These are phyloP conservation scores for Podospora australis DNA, from an alignment of 495 filamentous ascomycete genomes.

Conservation along the genomic window DNA sequence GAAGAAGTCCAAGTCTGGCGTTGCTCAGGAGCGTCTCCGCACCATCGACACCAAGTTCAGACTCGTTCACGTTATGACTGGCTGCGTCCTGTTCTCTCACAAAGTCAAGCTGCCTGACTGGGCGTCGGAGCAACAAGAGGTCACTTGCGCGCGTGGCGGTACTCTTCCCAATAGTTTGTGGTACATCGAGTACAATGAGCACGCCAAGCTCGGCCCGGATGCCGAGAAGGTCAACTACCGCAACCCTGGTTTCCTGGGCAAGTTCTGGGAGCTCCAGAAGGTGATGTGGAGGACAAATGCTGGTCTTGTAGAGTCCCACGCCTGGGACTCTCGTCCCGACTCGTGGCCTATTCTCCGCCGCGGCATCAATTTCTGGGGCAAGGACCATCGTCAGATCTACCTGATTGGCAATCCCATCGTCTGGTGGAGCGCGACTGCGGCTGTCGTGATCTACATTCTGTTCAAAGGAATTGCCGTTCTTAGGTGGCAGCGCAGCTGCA, in stretches of 20 bases:
- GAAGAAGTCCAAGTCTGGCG: constrained; percentile 71
- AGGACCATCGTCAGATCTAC: constrained; percentile 89
- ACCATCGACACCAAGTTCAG: constrained; percentile 97
- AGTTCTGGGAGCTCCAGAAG: constrained; percentile 98
- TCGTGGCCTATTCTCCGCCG: constrained; percentile 91
- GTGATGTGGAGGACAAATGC: constrained; percentile 99
- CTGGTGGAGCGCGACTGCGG: constrained; percentile 87
- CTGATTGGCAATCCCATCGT: constrained; percentile 92
- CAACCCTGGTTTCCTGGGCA: constrained; percentile 92
- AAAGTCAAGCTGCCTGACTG: constrained; percentile 97
- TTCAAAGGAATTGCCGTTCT: constrained; percentile 87
- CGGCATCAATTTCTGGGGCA: constrained; percentile 99
- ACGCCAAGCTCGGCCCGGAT: constrained; percentile 63
- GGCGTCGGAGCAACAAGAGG: constrained; percentile 96
- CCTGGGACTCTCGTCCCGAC: constrained; percentile 92
- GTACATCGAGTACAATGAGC: constrained; percentile 88
- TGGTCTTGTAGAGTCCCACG: constrained; percentile 90
- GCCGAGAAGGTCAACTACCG: constrained; percentile 93
- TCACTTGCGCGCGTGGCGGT: constrained; percentile 89
- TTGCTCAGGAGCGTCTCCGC: constrained; percentile 76
- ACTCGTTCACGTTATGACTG: constrained; percentile 92
- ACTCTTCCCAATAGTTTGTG: constrained; percentile 94
- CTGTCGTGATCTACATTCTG: constrained; percentile 65
- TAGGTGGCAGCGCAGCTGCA: constrained; percentile 87
- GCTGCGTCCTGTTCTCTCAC: constrained; percentile 93